These are phyloP conservation scores for Penicillium crystallinum DNA, from an alignment of 495 filamentous ascomycete genomes.

Conservation along the genomic window DNA sequence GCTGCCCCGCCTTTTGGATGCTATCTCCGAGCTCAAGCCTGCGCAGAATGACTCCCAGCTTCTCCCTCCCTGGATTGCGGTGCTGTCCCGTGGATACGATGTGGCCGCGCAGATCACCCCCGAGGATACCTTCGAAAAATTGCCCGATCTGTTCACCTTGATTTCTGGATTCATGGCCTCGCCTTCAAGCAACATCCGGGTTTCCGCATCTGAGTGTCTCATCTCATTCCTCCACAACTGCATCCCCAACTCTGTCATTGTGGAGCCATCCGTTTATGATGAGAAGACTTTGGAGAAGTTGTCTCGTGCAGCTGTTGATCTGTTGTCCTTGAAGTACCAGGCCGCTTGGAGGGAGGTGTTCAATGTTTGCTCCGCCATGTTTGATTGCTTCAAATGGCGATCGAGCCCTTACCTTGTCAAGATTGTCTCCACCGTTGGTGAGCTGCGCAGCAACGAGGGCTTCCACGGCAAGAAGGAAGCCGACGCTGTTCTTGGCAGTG, in stretches of 20 bases:
- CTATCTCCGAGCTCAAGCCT: constrained; percentile 82
- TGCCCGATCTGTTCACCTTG: constrained; percentile 74
- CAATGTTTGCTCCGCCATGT: constrained; percentile 79
- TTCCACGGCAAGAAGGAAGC: constrained; percentile 95
- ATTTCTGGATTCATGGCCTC: constrained; percentile 77
- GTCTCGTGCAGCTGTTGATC: constrained; percentile 57
- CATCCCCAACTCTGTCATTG: constrained; percentile 68
- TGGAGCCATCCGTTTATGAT: constrained; percentile 84
- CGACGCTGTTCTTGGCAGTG: constrained; percentile 79
- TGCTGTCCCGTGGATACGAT: constrained; percentile 89
- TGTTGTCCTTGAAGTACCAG: constrained; percentile 87
- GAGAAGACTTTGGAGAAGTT: constrained; percentile 78
- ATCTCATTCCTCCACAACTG: constrained; percentile 88
- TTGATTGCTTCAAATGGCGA: constrained; percentile 81
- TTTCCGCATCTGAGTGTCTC: constrained; percentile 90
- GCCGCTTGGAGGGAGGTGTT: constrained; percentile 94
- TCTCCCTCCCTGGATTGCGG: constrained; percentile 92
- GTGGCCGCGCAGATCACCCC: constrained; percentile 81
- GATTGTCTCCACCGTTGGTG: constrained; percentile 72
- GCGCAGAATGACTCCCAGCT: constrained; percentile 87
- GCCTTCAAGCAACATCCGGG: constrained; percentile 81
- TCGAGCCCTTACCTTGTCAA: constrained; percentile 68
- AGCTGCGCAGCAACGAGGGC: constrained; percentile 80
- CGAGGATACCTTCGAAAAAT: constrained; percentile 80
- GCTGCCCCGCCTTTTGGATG: constrained; percentile 79